A percentile compares a stretch with the other conserved stretches of the same genome.
These are phyloP conservation scores for Saccharomyces hybrid DNA, from an alignment of 1,139 yeast genomes.

Conservation along the genomic window DNA sequence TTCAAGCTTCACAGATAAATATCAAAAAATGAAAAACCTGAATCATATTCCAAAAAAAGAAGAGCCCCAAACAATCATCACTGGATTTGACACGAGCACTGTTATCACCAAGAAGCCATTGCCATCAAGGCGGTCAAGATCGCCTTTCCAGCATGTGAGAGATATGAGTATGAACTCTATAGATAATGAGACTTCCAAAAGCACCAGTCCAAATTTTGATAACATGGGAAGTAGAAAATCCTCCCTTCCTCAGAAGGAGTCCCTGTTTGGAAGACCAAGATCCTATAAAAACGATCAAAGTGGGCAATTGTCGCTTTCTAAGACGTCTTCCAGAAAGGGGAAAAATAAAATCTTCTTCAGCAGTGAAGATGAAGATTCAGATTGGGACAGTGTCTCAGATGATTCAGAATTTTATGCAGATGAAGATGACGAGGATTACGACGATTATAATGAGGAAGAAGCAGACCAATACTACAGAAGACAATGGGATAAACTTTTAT, in stretches of 20 bases:
- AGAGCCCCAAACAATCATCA: slow-evolving; percentile 19
- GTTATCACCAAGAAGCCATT: slow-evolving; percentile 11
- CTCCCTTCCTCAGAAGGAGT: slow-evolving; percentile 7
- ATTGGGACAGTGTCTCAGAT: slow-evolving; percentile 27
- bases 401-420: slow-evolving; percentile 22
- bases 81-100: slow-evolving; percentile 22
- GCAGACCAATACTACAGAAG: slow-evolving; percentile 27
- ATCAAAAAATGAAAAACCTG: slow-evolving; percentile 1
- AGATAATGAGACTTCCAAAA: background rate
- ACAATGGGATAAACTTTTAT: slow-evolving; percentile 29
- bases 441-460: slow-evolving; percentile 24
- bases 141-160: background rate
- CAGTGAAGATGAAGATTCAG: slow-evolving; percentile 30
- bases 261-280: slow-evolving; percentile 12
- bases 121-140: slow-evolving; percentile 1
- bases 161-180: background rate
- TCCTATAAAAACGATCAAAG: background rate
- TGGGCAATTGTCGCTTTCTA: background rate
- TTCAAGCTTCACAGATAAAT: background rate
- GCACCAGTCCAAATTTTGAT: background rate
- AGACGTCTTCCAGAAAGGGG: slow-evolving; percentile 1
- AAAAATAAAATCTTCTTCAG: slow-evolving; percentile 24
- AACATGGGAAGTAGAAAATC: background rate
- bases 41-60: slow-evolving; percentile 9
- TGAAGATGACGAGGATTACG: slow-evolving; percentile 19